Evolutionary conservation across 1,284 basidiomycete genomes (phyloP).

Genomic region (Gymnopus androsaceus): DNA sequence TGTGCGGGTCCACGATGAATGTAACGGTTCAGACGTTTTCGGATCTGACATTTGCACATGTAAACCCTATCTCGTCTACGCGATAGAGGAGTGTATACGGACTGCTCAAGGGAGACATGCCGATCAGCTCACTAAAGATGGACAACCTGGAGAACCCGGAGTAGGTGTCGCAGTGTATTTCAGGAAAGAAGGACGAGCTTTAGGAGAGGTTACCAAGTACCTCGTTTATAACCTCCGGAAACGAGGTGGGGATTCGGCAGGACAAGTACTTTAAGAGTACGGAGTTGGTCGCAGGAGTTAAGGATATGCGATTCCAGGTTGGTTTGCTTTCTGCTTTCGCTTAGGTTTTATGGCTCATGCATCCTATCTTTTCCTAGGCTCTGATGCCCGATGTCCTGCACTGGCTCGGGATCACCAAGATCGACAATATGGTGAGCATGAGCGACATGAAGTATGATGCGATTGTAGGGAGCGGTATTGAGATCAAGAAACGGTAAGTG

Average conservation of each 20-base stretch:
- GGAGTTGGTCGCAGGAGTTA: conserved; percentile 91
- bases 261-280: conserved; percentile 95
- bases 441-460: conserved; percentile 96
- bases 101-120: conserved; percentile 42
- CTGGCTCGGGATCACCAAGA: conserved; percentile 90
- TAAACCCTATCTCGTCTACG: conserved; percentile 90
- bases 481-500: conserved; percentile 78
- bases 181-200: conserved; percentile 89
- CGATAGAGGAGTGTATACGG: conserved; percentile 81
- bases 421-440: conserved; percentile 92
- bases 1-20: conserved; percentile 92
- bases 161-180: conserved; percentile 95
- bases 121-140: neutral
- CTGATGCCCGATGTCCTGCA: conserved; percentile 96
- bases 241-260: conserved; percentile 88
- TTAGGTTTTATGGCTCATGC: too few species aligned
- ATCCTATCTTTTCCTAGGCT: conserved; percentile 38
- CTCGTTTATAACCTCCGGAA: conserved; percentile 96
- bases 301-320: conserved; percentile 90
- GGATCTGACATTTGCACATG: conserved; percentile 96
- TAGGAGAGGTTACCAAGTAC: conserved; percentile 94
- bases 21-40: conserved; percentile 88
- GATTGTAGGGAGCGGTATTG: conserved; percentile 86
- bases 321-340: neutral
- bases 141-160: conserved; percentile 58